A percentile compares a stretch with the other conserved stretches of the same genome.
Evolutionary conservation across 495 filamentous ascomycete genomes (phyloP).

Genomic region (Neurospora sp.): DNA sequence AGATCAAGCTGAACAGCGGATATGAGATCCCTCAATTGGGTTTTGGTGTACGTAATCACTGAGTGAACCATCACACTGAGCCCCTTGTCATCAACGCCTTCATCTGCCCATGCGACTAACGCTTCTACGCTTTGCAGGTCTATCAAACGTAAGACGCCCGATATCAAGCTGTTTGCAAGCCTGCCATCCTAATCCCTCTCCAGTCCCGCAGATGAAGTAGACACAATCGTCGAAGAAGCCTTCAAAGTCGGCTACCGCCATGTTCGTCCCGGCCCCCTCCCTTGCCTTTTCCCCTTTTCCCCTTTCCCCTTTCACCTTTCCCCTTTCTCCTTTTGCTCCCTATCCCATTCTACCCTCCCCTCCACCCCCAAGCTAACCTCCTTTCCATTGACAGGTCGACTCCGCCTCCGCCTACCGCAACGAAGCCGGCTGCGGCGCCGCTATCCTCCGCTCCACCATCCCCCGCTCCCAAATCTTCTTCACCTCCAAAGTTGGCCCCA

Average conservation of each 20-base stretch:
- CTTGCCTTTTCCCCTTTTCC: background rate
- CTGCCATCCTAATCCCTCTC: constrained; percentile 33
- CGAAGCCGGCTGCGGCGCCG: constrained; percentile 53
- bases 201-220: constrained; percentile 28
- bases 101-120: background rate
- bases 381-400: constrained; percentile 42
- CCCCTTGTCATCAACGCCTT: background rate
- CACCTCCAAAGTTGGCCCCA: constrained; percentile 56
- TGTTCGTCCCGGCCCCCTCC: constrained; percentile 26
- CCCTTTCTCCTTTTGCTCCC: background rate
- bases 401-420: constrained; percentile 62
- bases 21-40: constrained; percentile 68
- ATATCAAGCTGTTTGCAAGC: constrained; percentile 2
- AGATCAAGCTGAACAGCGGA: constrained; percentile 61
- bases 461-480: constrained; percentile 59
- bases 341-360: background rate
- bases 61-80: background rate
- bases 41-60: constrained; percentile 49
- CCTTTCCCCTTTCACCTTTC: background rate
- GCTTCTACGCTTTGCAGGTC: constrained; percentile 36
- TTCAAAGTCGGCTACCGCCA: constrained; percentile 65
- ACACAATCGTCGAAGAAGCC: constrained; percentile 48
- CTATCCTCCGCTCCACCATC: constrained; percentile 44
- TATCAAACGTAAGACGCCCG: constrained; percentile 52
- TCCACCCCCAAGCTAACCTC: background rate